Evolutionary conservation across 2,329 filamentous ascomycete species (phyloP), one percentile per base, ranked within the genome.

Genomic region (Teratosphaeria destructans): DNA sequence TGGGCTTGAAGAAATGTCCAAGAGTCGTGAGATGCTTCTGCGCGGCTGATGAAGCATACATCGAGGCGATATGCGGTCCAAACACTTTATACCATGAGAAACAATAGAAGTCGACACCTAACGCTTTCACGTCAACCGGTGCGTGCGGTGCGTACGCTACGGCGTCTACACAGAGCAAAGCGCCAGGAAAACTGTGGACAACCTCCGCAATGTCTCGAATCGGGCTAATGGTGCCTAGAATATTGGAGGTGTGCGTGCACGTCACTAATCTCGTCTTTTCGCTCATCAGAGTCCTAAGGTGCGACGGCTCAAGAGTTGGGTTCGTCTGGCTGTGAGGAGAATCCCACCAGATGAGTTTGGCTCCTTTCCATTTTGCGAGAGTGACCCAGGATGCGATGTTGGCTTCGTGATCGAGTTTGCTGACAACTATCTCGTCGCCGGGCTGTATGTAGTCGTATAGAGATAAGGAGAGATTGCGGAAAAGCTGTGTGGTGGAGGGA

Each of bases 61-160:
- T 75, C 63, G 86, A 81, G 0, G 87, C 80, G 1, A 91, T 78
- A 65, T 92, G 89, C 0, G 89, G 88, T 0, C 88, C 89, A 68
- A 88, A 92, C 1, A 91, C 83, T 71, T 93, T 93, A 74, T 92
- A 92, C 88, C 88, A 92, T 0, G 81, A 85, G 69, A 92, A 90
- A n/a, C 79, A 68, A 71, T 92, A 93, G 65, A 91, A 85, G 69
- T 93, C 89, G 0, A 87, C 85, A 0, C 81, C 87, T 0, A 90
- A 77, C 0, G 75, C 82, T 63, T 82, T 78, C 4, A 92, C 85
- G 69, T 93, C 85, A 11, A 93, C 74, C 7, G 77, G 77, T 4
- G 87, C 79, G 71, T 93, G 89, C 0, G 89, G 89, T 0, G 88
- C 88, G 67, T 85, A 90, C 3, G 87, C 86, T 0, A 92, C 89